Evolutionary conservation across 2,329 filamentous ascomycete species (phyloP), one percentile per base, ranked within the genome.

Genomic region (Cucurbitaria berberidis): DNA sequence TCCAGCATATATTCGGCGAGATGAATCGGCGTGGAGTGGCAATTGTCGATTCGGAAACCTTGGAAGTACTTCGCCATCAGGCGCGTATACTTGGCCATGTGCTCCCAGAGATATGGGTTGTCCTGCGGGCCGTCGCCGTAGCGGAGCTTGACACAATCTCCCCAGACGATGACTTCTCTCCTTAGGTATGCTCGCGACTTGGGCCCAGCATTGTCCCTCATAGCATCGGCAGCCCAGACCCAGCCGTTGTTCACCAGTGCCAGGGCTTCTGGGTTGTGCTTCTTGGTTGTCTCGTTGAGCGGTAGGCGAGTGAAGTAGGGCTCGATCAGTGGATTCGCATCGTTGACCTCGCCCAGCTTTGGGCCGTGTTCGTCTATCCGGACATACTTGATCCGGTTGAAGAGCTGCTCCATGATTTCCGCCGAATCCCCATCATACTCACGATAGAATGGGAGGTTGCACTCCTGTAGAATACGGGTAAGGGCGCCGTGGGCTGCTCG

Each of bases 181-280:
- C 91, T 86, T n/a, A 99, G 83, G 69, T 99, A 99, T n/a, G 93
- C 92, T 50, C 88, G 87, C 8, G 93, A 96, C 41, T 90, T 82
- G 0, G 92, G 89, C 0, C 96, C 96, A 26, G 95, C 95, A 68
- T 98, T 95, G 77, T 99, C 95, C 38, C 91, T 84, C 76, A 98
- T 84, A 1, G 95, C 93, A 76, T 98, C 96, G 5, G 93, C 93
- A 53, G 91, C 93, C 95, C 95, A 99, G 8, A 99, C 93, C 95
- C 95, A 99, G 38, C 95, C 95, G 70, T 99, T 99, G 77, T 98
- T 98, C 35, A 88, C 93, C 45, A 99, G 78, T 2, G 91, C 90
- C 40, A 96, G 82, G 38, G 92, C 88, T 51, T 88, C 88, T 1
- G 87, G 82, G 51, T 87, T 87, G 68, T 96, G 89, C 67, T 90